Base-by-base conservation (phyloP, 768 basidiomycete genomes). In the Collybia nuda region DNA sequence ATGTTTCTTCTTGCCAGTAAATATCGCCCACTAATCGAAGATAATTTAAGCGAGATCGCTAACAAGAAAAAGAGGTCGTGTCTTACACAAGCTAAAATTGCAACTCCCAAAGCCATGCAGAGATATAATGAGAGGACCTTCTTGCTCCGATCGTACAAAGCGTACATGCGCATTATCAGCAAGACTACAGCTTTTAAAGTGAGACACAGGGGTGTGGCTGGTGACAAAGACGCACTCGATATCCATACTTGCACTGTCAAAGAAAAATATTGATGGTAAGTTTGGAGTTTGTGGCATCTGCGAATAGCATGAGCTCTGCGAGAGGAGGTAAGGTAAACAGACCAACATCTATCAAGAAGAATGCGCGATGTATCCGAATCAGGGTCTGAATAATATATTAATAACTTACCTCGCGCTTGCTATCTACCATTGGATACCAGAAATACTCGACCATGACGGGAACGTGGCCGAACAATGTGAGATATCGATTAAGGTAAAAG, bases 401-500 rank as follows among this genome's bases (percentile, higher is more conserved):
- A 44, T 36, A 19, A 48, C 50, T 36, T 5, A 57, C 57, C 40
- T 48, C 21, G 9, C 37, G 36, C 46, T 60, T 60, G 38, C 54
- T 45, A 14, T 49, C 52, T 26, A 48, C 40, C 9, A 44, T 40
- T 19, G 54, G 50, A 14, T 51, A 29, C 60, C 62, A 66, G 41
- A 68, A 67, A 14, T 52, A 53, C 48, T 66, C 58, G 1, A 61
- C 15, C 2, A 66, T 51, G 28, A 64, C 56, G 24, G 69, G 62
- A 1, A 68, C 48, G 40, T 70, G 68, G 2, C 67, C 65, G 12
- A 64, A 49, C 7, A 71, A 43, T 3, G 67, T 61, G 7, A 65
- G 15, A 49, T 73, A 75, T 4, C 73, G 71, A 47, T 69, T 74
- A 18, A 60, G 12, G 40, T 68, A 63, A 59, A 74, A 74, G 14